These are phyloP conservation scores for Daldinia bambusicola DNA, from an alignment of 495 filamentous ascomycete species.

Conservation along the genomic window DNA sequence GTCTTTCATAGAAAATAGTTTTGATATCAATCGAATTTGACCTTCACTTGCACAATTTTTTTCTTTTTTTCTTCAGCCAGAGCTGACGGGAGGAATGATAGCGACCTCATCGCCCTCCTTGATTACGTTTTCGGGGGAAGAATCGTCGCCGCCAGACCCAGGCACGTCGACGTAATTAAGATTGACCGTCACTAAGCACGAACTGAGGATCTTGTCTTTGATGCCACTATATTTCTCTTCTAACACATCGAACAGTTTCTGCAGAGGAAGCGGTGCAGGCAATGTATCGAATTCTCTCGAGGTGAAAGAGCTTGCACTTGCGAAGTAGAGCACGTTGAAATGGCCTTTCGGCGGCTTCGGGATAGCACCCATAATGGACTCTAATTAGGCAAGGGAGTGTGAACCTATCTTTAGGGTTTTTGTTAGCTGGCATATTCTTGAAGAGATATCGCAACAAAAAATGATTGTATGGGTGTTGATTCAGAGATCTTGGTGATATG, in stretches of 20 bases:
- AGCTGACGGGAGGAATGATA: conserved; percentile 97
- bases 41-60: background rate
- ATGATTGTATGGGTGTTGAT: conserved; percentile 43
- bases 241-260: conserved; percentile 73
- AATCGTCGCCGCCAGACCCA: conserved; percentile 52
- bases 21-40: conserved; percentile 5
- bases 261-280: conserved; percentile 75
- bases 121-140: conserved; percentile 61
- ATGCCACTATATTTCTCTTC: conserved; percentile 87
- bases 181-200: conserved; percentile 86
- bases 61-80: conserved; percentile 62
- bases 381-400: background rate
- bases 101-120: conserved; percentile 88
- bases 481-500: conserved; percentile 72
- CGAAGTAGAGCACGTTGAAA: conserved; percentile 91
- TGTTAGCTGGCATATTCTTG: conserved; percentile 37
- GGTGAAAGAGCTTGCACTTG: conserved; percentile 78
- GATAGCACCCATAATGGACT: conserved; percentile 44
- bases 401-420: conserved; percentile 15
- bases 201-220: conserved; percentile 72
- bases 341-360: conserved; percentile 61
- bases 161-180: conserved; percentile 85
- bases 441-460: conserved; percentile 34
- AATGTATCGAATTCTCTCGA: conserved; percentile 74
- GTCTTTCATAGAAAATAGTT: background rate